These are phyloP conservation scores for Vachellia collinsii DNA, from an alignment of 306 rosid species.

Conservation along the genomic window DNA sequence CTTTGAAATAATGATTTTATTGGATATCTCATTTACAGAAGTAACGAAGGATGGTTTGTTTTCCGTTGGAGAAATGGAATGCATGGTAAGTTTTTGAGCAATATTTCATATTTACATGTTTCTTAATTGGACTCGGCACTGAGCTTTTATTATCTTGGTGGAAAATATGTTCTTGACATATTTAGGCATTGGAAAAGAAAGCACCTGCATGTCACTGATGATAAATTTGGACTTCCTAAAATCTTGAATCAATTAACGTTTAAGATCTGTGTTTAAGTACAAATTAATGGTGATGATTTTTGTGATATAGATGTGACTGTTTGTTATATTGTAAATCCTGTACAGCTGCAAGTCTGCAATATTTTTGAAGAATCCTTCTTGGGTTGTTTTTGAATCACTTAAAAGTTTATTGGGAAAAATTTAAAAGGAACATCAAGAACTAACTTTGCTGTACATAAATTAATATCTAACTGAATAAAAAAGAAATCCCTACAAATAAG, in stretches of 20 bases:
- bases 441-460: conserved; percentile 7
- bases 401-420: not conserved
- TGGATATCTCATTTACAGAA: conserved; percentile 62
- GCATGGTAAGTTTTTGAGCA: conserved; percentile 75
- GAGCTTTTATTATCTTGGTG: conserved; percentile 9
- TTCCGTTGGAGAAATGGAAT: conserved; percentile 99
- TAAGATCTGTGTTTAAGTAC: not conserved
- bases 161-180: conserved; percentile 10
- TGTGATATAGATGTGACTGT: not conserved
- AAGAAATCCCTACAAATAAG: not conserved
- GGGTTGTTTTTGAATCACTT: not conserved
- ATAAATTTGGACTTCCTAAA: not conserved
- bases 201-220: conserved; percentile 25
- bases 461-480: conserved; percentile 19
- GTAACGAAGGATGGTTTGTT: conserved; percentile 96
- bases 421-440: not conserved
- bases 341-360: not conserved
- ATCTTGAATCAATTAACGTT: not conserved
- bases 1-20: not conserved
- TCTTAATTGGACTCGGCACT: conserved; percentile 16
- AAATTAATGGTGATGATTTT: too few relatives aligned
- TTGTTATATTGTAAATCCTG: not conserved
- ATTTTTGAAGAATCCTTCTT: not conserved
- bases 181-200: not conserved
- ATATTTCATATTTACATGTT: conserved; percentile 25